These are phyloP conservation scores for Dimargaris cristalligena DNA, from an alignment of 192 early-diverging fungal species.

Conservation along the genomic window DNA sequence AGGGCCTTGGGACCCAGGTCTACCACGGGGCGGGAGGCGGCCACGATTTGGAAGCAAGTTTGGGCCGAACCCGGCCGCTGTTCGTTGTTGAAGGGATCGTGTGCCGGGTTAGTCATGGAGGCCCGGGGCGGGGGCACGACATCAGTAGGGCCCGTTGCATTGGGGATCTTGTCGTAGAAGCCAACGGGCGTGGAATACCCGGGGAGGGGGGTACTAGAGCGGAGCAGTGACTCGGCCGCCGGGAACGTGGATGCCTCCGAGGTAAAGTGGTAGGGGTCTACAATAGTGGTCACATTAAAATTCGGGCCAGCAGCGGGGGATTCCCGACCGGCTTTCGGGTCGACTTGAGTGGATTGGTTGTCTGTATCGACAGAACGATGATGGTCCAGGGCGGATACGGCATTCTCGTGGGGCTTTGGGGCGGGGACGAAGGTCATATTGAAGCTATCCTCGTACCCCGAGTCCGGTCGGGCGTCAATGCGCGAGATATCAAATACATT, in stretches of 20 bases:
- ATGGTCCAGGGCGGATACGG: background rate
- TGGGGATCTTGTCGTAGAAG: background rate
- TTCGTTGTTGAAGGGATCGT: background rate
- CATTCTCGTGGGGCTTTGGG: background rate
- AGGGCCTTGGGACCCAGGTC: conserved; percentile 1
- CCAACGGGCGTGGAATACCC: background rate
- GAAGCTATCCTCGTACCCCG: background rate
- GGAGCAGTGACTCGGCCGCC: background rate
- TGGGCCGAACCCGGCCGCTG: background rate
- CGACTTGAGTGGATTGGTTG: too few species aligned
- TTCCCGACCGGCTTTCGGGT: too few species aligned
- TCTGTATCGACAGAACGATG: too few species aligned
- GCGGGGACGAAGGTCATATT: background rate
- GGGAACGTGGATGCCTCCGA: background rate
- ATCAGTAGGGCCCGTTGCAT: too few species aligned
- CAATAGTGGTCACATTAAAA: too few species aligned
- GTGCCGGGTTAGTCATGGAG: background rate
- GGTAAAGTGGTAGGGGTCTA: too few species aligned
- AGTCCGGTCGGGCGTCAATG: background rate
- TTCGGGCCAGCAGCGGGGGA: too few species aligned
- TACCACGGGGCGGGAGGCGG: background rate
- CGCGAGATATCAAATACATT: conserved; percentile 2
- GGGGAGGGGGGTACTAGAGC: background rate
- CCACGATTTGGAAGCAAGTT: background rate
- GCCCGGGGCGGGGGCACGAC: background rate